phyloP scores from a whole-genome alignment of 1,284 basidiomycete species.

The Leccinum pallidistipes region DNA sequence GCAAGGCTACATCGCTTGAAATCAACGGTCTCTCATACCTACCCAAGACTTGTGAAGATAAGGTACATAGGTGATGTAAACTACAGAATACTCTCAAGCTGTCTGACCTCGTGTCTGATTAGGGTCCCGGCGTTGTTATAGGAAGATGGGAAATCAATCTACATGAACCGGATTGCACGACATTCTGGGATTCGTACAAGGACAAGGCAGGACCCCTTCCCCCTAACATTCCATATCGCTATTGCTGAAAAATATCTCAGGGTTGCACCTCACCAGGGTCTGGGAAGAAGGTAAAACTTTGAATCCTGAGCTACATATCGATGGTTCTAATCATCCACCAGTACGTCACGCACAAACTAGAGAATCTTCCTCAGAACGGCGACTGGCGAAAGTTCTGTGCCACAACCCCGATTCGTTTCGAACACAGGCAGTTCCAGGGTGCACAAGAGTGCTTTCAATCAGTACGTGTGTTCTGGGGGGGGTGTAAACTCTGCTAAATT shows the following conservation, averaged over 20 bases:
- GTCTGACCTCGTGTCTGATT: constrained; percentile 2
- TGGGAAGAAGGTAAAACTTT: constrained; percentile 18
- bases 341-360: constrained; percentile 23
- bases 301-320: not conserved
- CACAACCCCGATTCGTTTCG: constrained; percentile 23
- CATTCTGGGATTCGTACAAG: constrained; percentile 24
- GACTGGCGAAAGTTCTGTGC: constrained; percentile 32
- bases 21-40: constrained; percentile 25
- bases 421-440: constrained; percentile 16
- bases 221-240: not conserved
- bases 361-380: constrained; percentile 21
- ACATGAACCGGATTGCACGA: constrained; percentile 22
- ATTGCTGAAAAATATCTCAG: constrained; percentile 8
- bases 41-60: constrained; percentile 28
- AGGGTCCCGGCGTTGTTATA: constrained; percentile 24
- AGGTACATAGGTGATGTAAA: constrained; percentile 13
- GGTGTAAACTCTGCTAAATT: not conserved
- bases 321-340: constrained; percentile 3
- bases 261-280: constrained; percentile 30
- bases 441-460: constrained; percentile 22
- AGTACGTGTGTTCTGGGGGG: constrained; percentile 8
- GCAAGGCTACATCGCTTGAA: constrained; percentile 19
- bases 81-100: not conserved
- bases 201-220: constrained; percentile 15
- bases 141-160: constrained; percentile 27